Percentiles rank a stretch among this genome's conserved stretches.
These are phyloP conservation scores for Teunomyces gatunensis DNA, from an alignment of 805 yeast genomes.

Conservation along the genomic window DNA sequence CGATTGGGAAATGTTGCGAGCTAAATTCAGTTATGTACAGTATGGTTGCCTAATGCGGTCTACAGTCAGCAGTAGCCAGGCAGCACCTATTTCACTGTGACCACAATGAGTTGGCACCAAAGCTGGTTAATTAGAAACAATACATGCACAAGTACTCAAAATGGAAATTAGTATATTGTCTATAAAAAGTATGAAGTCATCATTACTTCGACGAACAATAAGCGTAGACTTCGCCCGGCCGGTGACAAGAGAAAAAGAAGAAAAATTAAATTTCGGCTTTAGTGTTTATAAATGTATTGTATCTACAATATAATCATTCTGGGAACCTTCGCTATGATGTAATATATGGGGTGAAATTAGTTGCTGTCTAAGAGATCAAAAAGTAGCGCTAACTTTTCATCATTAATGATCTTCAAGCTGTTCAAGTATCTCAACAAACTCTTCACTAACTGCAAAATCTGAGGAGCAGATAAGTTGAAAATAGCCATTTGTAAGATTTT, in stretches of 20 bases:
- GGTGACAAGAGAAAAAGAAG: no score
- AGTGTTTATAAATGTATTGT: not conserved
- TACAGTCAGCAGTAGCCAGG: not conserved
- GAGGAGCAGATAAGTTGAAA: conserved; percentile 62
- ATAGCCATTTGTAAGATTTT: conserved; percentile 73
- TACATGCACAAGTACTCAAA: no score
- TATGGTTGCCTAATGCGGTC: not conserved
- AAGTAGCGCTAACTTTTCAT: conserved; percentile 25
- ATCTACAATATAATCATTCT: not conserved
- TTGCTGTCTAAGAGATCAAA: conserved; percentile 29
- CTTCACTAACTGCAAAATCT: conserved; percentile 60
- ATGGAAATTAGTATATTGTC: no score
- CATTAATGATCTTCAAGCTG: conserved; percentile 27
- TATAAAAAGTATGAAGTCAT: not conserved
- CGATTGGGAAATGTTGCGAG: not conserved
- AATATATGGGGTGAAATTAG: not conserved
- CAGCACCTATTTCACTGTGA: not conserved
- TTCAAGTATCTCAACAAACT: conserved; percentile 56
- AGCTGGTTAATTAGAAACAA: not conserved
- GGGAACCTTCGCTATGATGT: not conserved
- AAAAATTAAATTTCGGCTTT: no score
- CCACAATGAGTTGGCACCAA: not conserved
- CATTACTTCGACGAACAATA: not conserved
- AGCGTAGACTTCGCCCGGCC: not conserved
- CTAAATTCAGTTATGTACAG: not conserved